A percentile compares a stretch with the other conserved stretches of the same genome.
Conservation (phyloP, 164 flowering plant species). For the Vitis labrusca region DNA sequence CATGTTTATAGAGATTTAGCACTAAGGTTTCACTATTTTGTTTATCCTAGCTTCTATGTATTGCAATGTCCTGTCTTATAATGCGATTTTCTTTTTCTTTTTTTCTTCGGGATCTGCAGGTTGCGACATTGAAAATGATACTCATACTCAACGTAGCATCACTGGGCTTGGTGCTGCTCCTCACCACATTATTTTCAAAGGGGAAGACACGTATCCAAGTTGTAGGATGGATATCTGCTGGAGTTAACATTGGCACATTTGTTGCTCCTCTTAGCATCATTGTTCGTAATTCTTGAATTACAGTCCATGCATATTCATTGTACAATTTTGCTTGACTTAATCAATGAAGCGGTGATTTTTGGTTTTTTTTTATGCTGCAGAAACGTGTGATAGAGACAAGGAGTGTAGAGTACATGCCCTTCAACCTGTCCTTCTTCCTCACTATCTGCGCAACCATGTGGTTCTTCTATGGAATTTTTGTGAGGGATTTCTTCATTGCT, state of each 20-base stretch:
- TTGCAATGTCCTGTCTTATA: neutral
- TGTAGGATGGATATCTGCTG: slow-evolving; percentile 34
- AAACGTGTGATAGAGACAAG: slow-evolving; percentile 28
- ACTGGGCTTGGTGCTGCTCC: slow-evolving; percentile 12
- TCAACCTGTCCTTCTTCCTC: slow-evolving; percentile 26
- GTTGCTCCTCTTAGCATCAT: slow-evolving; percentile 37
- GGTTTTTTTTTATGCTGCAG: slow-evolving; percentile 7
- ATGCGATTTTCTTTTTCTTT: neutral
- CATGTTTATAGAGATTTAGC: too few species aligned
- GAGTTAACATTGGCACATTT: slow-evolving; percentile 21
- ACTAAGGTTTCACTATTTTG: too few species aligned
- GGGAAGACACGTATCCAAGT: slow-evolving; percentile 8
- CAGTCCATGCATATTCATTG: too few species aligned
- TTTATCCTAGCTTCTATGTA: too few species aligned
- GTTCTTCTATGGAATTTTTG: slow-evolving; percentile 26
- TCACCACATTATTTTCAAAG: slow-evolving; percentile 7
- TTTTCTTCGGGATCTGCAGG: slow-evolving; percentile 13
- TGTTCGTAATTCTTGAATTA: slow-evolving; percentile 8
- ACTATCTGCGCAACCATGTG: slow-evolving; percentile 28
- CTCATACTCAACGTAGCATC: slow-evolving; percentile 15
- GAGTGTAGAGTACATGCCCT: slow-evolving; percentile 42
- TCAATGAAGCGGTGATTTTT: neutral
- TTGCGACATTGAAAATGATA: slow-evolving; percentile 20
- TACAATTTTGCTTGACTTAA: too few species aligned
- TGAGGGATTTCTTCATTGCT: slow-evolving; percentile 23